phyloP scores from a whole-genome alignment of 2,329 filamentous ascomycete species.

The Coniochaeta prunicola region DNA sequence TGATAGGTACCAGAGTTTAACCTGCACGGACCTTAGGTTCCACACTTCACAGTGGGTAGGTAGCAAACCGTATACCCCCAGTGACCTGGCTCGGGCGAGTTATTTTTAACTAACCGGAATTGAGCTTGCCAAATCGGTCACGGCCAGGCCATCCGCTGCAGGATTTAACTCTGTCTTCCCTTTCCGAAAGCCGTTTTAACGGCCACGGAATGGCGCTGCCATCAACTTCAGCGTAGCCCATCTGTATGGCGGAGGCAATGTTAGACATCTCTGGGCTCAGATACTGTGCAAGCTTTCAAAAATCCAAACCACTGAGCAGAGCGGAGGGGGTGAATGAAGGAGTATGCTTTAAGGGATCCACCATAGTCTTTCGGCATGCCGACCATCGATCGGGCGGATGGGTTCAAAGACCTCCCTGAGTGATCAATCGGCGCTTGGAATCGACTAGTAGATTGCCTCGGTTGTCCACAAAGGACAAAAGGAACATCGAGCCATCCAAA shows the following conservation, averaged over 20 bases:
- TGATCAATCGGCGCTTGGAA: neutral
- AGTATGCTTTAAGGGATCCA: neutral
- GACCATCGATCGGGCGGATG: neutral
- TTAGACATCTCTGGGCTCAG: neutral
- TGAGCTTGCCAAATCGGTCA: neutral
- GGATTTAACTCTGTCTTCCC: neutral
- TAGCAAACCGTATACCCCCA: neutral
- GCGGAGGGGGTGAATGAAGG: neutral
- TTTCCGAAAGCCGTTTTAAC: neutral
- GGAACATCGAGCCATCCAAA: too few relatives aligned
- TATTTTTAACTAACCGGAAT: neutral
- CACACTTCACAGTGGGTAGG: neutral
- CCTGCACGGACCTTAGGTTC: neutral
- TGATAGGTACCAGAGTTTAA: too few relatives aligned
- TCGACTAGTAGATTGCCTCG: too few relatives aligned
- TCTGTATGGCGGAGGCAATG: neutral
- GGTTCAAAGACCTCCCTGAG: neutral
- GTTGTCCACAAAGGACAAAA: neutral
- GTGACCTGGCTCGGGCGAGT: neutral
- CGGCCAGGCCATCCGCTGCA: neutral
- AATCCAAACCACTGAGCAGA: neutral
- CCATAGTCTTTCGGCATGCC: neutral
- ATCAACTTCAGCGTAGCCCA: neutral
- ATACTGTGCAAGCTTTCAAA: neutral
- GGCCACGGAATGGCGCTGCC: neutral